These are phyloP conservation scores for Hyaloscypha hepaticicola DNA, from an alignment of 495 filamentous ascomycete genomes.

Conservation along the genomic window DNA sequence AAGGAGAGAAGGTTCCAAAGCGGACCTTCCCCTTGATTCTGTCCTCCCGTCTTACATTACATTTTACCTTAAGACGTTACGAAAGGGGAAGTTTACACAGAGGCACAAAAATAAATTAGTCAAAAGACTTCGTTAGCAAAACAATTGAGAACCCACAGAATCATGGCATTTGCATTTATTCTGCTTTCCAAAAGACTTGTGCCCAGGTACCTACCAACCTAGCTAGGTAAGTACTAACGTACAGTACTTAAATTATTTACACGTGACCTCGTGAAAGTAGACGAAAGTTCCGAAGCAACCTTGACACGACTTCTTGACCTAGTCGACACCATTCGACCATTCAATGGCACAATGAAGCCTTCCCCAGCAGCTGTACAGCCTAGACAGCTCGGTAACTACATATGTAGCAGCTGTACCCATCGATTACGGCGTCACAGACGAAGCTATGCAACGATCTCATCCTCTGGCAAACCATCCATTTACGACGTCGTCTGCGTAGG, in stretches of 20 bases:
- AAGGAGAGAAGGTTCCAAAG: not conserved
- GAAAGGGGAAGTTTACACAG: slow-evolving; percentile 4
- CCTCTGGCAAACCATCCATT: slow-evolving; percentile 15
- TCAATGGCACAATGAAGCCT: slow-evolving; percentile 22
- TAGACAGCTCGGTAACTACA: slow-evolving; percentile 26
- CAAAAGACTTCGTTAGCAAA: not conserved
- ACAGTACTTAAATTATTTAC: no score
- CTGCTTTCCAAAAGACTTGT: no score
- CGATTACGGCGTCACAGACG: slow-evolving; percentile 36
- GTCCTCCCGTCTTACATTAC: not conserved
- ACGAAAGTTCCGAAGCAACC: not conserved
- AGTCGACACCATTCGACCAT: not conserved
- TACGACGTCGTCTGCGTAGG: slow-evolving; percentile 78
- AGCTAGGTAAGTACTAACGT: no score
- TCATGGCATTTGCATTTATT: no score
- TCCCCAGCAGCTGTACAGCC: not conserved
- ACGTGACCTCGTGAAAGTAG: not conserved
- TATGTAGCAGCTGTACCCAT: slow-evolving; percentile 48
- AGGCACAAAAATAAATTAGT: slow-evolving; percentile 7
- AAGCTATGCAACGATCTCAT: slow-evolving; percentile 36
- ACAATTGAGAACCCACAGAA: not conserved
- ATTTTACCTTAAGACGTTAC: not conserved
- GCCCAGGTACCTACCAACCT: no score
- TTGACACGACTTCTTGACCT: no score
- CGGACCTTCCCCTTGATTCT: not conserved